Evolutionary conservation across 1,139 yeast genomes (phyloP).

Genomic region (Pichia sp.): DNA sequence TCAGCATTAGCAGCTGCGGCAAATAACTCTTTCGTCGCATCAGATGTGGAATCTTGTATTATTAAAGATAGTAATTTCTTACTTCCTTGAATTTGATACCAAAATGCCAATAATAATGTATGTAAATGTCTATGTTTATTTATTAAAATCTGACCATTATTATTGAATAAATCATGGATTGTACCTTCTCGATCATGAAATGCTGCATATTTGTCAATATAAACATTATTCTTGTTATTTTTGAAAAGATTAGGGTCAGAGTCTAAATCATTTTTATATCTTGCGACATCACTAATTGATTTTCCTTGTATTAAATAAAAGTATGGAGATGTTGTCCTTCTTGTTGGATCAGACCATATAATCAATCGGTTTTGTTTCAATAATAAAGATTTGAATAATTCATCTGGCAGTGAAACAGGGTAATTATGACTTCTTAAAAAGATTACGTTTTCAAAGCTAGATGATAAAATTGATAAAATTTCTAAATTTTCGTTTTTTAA

Average conservation of each 20-base stretch:
- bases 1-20: conserved; percentile 51
- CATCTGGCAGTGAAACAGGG: conserved; percentile 50
- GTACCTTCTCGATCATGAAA: conserved; percentile 50
- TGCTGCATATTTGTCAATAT: conserved; percentile 12
- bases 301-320: conserved; percentile 50
- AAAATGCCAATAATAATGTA: conserved; percentile 44
- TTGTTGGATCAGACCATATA: conserved; percentile 46
- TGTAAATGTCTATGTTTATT: conserved; percentile 45
- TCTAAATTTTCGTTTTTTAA: conserved; percentile 35
- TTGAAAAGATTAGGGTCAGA: conserved; percentile 14
- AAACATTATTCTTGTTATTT: conserved; percentile 14
- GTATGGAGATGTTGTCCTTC: conserved; percentile 35
- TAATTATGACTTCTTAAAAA: conserved; percentile 62
- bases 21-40: conserved; percentile 60
- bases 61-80: conserved; percentile 47
- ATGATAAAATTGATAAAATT: conserved; percentile 50
- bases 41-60: conserved; percentile 59
- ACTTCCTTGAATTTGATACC: conserved; percentile 49
- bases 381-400: conserved; percentile 36
- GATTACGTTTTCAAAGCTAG: conserved; percentile 51
- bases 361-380: conserved; percentile 33
- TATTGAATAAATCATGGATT: conserved; percentile 46
- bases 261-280: conserved; percentile 22
- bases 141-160: conserved; percentile 50
- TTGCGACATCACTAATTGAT: conserved; percentile 27